Evolutionary conservation across 2,329 filamentous ascomycete species (phyloP).

Genomic region (Fusarium torreyae): DNA sequence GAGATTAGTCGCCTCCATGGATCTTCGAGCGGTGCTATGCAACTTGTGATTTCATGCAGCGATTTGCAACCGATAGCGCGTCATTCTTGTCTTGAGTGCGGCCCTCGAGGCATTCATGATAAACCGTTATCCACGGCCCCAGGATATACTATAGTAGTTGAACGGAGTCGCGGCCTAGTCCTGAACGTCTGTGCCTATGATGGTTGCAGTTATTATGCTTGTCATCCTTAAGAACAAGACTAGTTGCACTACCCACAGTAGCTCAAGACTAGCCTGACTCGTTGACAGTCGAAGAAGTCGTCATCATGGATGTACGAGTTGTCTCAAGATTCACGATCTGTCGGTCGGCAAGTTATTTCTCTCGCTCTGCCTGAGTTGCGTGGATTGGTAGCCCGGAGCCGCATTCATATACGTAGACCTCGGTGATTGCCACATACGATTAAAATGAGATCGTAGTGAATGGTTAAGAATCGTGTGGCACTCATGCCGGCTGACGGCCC

Average conservation of each 20-base stretch:
- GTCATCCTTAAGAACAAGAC: slow-evolving; percentile 37
- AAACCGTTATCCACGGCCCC: slow-evolving; percentile 21
- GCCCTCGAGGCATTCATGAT: slow-evolving; percentile 13
- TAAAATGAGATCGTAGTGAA: slow-evolving; percentile 23
- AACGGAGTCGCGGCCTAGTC: slow-evolving; percentile 14
- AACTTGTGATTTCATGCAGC: slow-evolving; percentile 49
- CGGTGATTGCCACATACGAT: slow-evolving; percentile 21
- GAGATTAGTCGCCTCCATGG: slow-evolving; percentile 24
- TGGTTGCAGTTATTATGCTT: slow-evolving; percentile 43
- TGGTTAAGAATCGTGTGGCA: slow-evolving; percentile 32
- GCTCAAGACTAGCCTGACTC: slow-evolving; percentile 22
- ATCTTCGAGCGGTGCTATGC: slow-evolving; percentile 47
- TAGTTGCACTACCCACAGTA: slow-evolving; percentile 26
- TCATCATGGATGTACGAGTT: slow-evolving; percentile 1
- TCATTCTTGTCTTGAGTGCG: slow-evolving; percentile 17
- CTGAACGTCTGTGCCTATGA: slow-evolving; percentile 18
- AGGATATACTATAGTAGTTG: slow-evolving; percentile 18
- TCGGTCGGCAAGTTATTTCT: slow-evolving; percentile 5
- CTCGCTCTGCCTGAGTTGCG: background rate
- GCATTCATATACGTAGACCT: slow-evolving; percentile 12
- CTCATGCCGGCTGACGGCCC: slow-evolving; percentile 46
- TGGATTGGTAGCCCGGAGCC: slow-evolving; percentile 20
- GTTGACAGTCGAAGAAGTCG: slow-evolving; percentile 4
- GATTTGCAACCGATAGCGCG: slow-evolving; percentile 16
- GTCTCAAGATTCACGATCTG: slow-evolving; percentile 8